These are phyloP conservation scores for Pugionium dolabratum DNA, from an alignment of 345 rosid species.

Conservation along the genomic window DNA sequence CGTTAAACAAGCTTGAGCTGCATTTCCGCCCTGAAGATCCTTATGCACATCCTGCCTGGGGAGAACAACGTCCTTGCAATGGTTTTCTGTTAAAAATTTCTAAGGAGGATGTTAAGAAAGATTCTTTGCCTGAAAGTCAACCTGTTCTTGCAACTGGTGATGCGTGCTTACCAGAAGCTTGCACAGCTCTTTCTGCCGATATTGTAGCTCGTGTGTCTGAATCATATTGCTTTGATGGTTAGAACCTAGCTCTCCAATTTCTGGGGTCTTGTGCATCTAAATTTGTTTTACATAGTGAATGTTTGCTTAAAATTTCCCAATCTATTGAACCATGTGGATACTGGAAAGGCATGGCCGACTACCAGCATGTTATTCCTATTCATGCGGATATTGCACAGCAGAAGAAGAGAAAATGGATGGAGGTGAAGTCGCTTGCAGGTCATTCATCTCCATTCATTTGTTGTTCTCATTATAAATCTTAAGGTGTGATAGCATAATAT, in stretches of 20 bases:
- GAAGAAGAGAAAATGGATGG: conserved; percentile 71
- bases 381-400: conserved; percentile 73
- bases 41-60: conserved; percentile 75
- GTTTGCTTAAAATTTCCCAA: background rate
- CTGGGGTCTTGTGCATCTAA: background rate
- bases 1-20: conserved; percentile 68
- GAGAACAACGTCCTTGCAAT: conserved; percentile 62
- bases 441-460: conserved; percentile 6
- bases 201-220: conserved; percentile 70
- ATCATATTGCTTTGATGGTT: conserved; percentile 79
- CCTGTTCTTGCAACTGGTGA: conserved; percentile 35
- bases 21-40: conserved; percentile 92
- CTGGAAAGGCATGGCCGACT: conserved; percentile 86
- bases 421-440: conserved; percentile 61
- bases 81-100: conserved; percentile 62
- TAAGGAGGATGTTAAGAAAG: conserved; percentile 42
- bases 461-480: background rate
- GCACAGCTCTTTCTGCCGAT: conserved; percentile 56
- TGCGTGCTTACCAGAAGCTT: conserved; percentile 40
- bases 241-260: conserved; percentile 22
- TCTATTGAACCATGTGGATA: conserved; percentile 7
- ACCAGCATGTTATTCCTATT: conserved; percentile 91
- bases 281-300: background rate
- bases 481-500: background rate
- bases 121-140: conserved; percentile 34